Conservation (phyloP, 1,139 yeast species). For the Geotrichum histeridarum region DNA sequence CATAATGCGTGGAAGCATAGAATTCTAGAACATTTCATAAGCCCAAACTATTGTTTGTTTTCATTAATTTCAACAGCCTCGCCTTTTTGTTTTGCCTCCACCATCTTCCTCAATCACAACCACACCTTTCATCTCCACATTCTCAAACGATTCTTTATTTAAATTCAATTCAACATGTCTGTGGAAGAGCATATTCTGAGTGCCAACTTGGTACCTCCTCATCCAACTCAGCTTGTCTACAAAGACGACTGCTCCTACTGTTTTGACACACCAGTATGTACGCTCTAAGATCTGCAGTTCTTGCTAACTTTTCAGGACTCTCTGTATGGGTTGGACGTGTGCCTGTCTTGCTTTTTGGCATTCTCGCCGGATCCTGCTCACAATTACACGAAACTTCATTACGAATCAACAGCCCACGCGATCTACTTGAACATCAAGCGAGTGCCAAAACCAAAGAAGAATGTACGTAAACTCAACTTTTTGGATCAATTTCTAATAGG, state of each 20-base stretch:
- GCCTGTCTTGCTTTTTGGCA: conserved; percentile 61
- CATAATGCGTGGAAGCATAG: too few species aligned
- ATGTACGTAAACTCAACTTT: conserved; percentile 12
- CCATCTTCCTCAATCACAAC: neutral
- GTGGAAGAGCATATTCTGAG: conserved; percentile 14
- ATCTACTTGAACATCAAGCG: conserved; percentile 51
- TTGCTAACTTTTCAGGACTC: conserved; percentile 40
- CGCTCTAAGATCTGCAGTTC: neutral
- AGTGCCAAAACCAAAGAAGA: conserved; percentile 42
- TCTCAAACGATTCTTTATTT: neutral
- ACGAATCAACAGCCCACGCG: conserved; percentile 47
- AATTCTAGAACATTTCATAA: too few species aligned
- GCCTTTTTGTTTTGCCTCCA: neutral
- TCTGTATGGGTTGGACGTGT: conserved; percentile 62
- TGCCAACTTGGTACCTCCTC: conserved; percentile 23
- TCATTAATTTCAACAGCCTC: too few species aligned
- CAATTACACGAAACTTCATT: conserved; percentile 54
- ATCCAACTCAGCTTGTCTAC: conserved; percentile 43
- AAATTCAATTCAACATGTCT: conserved; percentile 8
- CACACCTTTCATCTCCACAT: neutral
- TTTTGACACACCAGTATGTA: conserved; percentile 56
- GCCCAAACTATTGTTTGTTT: too few species aligned
- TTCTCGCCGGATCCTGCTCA: conserved; percentile 50
- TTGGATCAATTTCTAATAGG: neutral
- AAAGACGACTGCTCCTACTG: conserved; percentile 83